Percentiles rank a stretch among this genome's conserved stretches.
Evolutionary conservation across 1,284 basidiomycete genomes (phyloP).

Genomic region (Malassezia equina): DNA sequence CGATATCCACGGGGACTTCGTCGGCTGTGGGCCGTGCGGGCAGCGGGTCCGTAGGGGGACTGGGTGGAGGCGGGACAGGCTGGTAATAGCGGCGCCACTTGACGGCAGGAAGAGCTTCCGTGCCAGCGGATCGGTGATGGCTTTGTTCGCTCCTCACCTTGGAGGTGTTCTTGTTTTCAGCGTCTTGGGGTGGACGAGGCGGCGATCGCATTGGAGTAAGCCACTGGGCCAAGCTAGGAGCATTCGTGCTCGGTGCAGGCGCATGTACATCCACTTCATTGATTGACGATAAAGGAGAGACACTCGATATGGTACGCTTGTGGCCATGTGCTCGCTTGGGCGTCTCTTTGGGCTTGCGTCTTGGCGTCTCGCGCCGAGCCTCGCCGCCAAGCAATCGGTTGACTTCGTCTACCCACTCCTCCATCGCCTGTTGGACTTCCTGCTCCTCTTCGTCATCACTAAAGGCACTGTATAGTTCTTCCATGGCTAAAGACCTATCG

Average conservation of each 20-base stretch:
- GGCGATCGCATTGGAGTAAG: constrained; percentile 1
- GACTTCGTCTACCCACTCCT: constrained; percentile 17
- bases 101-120: not conserved
- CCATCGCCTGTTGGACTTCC: constrained; percentile 5
- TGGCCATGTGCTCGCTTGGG: not conserved
- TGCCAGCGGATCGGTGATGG: not conserved
- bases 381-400: constrained; percentile 9
- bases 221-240: not conserved
- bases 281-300: not conserved
- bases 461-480: constrained; percentile 3
- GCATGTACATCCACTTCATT: not conserved
- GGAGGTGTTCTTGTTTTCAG: not conserved
- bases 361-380: not conserved
- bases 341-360: not conserved
- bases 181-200: not conserved
- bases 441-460: constrained; percentile 16
- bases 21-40: not conserved
- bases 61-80: not conserved
- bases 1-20: constrained; percentile 3
- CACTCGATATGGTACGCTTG: not conserved
- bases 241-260: not conserved
- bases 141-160: not conserved
- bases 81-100: not conserved
- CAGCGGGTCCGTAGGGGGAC: not conserved
- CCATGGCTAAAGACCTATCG: not conserved